Evolutionary conservation across 2,329 filamentous ascomycete genomes (phyloP).

Genomic region (Paramyrothecium sp.): DNA sequence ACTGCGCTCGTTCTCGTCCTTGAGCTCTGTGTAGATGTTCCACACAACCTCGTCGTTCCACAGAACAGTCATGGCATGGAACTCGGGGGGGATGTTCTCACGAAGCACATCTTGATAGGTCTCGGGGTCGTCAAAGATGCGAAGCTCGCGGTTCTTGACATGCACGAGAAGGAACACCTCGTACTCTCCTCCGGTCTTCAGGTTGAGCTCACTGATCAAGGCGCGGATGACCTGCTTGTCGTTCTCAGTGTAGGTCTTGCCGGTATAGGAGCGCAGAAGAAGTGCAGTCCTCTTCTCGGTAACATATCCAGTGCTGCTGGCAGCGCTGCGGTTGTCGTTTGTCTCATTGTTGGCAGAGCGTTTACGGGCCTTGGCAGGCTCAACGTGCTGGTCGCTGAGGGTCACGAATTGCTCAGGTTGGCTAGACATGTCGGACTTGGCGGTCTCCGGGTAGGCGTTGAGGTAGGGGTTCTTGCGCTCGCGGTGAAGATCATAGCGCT

Average conservation of each 20-base stretch:
- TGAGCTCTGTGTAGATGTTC: slow-evolving; percentile 73
- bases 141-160: slow-evolving; percentile 61
- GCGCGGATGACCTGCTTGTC: slow-evolving; percentile 78
- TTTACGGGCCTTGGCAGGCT: slow-evolving; percentile 11
- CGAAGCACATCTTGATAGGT: slow-evolving; percentile 60
- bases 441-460: slow-evolving; percentile 36
- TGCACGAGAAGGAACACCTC: slow-evolving; percentile 79
- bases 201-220: slow-evolving; percentile 72
- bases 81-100: slow-evolving; percentile 66
- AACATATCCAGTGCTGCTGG: slow-evolving; percentile 15
- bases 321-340: slow-evolving; percentile 7
- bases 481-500: slow-evolving; percentile 53
- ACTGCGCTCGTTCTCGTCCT: slow-evolving; percentile 53
- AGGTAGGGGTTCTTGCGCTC: slow-evolving; percentile 42
- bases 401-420: slow-evolving; percentile 9
- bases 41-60: slow-evolving; percentile 76
- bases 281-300: slow-evolving; percentile 65
- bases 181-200: slow-evolving; percentile 78
- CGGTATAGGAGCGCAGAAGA: slow-evolving; percentile 72
- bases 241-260: slow-evolving; percentile 74
- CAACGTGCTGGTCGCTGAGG: slow-evolving; percentile 1
- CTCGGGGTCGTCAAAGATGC: slow-evolving; percentile 58
- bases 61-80: slow-evolving; percentile 67
- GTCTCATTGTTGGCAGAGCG: slow-evolving; percentile 3
- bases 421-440: slow-evolving; percentile 10